These are phyloP conservation scores for Colletotrichum lindemuthianum DNA, from an alignment of 2,329 filamentous ascomycete genomes.

Conservation along the genomic window DNA sequence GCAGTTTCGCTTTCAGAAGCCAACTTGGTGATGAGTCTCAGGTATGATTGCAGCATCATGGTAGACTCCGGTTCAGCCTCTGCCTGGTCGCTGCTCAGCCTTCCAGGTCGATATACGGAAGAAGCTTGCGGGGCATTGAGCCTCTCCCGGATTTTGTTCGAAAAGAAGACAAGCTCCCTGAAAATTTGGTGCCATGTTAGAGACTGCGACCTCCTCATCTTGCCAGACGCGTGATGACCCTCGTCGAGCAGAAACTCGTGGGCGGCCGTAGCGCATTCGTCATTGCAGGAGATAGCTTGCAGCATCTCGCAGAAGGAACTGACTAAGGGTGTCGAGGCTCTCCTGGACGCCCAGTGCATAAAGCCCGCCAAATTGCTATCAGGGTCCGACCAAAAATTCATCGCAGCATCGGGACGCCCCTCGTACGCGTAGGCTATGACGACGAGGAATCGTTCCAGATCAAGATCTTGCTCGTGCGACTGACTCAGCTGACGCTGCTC, in stretches of 20 bases:
- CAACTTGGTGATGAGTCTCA: constrained; percentile 87
- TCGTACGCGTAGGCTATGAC: constrained; percentile 94
- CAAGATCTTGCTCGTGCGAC: constrained; percentile 72
- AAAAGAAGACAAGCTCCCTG: constrained; percentile 87
- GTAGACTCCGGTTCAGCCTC: constrained; percentile 90
- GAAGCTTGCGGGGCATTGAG: constrained; percentile 65
- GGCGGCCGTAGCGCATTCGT: constrained; percentile 83
- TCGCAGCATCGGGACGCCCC: constrained; percentile 82
- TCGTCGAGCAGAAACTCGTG: constrained; percentile 94
- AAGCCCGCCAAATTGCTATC: constrained; percentile 96
- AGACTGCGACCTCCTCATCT: constrained; percentile 83
- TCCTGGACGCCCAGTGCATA: constrained; percentile 94
- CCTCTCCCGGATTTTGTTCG: constrained; percentile 79
- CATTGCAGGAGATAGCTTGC: constrained; percentile 84
- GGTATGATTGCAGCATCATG: constrained; percentile 96
- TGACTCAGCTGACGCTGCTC: constrained; percentile 79
- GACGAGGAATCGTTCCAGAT: constrained; percentile 90
- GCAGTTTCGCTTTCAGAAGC: constrained; percentile 78
- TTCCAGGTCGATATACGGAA: constrained; percentile 63
- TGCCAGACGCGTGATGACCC: constrained; percentile 75
- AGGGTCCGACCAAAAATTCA: constrained; percentile 90
- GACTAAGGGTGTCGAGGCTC: constrained; percentile 94
- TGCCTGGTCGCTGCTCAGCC: constrained; percentile 72
- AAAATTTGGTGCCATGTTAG: constrained; percentile 95
- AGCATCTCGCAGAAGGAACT: constrained; percentile 98